Evolutionary conservation across 2,329 filamentous ascomycete genomes (phyloP).

Genomic region (Westerdykella sp.): DNA sequence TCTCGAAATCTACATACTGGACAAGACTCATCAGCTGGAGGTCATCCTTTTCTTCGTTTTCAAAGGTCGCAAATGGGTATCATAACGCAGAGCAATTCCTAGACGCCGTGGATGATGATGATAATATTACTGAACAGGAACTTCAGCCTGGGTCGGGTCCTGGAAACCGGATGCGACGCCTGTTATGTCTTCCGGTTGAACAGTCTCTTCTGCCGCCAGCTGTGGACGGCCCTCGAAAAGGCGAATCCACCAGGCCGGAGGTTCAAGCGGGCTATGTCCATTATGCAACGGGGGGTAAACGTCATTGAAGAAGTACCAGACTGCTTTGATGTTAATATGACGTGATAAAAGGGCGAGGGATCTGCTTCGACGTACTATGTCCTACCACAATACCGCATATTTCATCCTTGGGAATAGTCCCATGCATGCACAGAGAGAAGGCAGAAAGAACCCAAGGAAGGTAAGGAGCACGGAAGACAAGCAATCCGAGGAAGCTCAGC

Average conservation of each 20-base stretch:
- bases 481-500: slow-evolving; percentile 75
- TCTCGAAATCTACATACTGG: no score
- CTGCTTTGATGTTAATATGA: slow-evolving; percentile 29
- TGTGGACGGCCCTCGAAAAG: slow-evolving; percentile 57
- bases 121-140: no score
- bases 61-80: no score
- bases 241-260: slow-evolving; percentile 82
- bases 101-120: no score
- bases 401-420: slow-evolving; percentile 87
- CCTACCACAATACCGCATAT: slow-evolving; percentile 92
- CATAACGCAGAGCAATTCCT: no score
- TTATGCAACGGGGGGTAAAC: slow-evolving; percentile 89
- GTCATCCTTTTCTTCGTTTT: no score
- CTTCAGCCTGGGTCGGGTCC: no score
- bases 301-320: slow-evolving; percentile 98
- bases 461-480: slow-evolving; percentile 91
- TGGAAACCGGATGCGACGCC: slow-evolving; percentile 4
- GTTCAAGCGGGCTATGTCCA: slow-evolving; percentile 78
- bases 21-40: no score
- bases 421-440: slow-evolving; percentile 87
- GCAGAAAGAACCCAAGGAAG: slow-evolving; percentile 92
- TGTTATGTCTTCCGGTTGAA: slow-evolving; percentile 10
- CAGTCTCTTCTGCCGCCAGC: slow-evolving; percentile 4
- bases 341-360: neutral
- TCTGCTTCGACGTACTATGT: slow-evolving; percentile 50